A percentile compares a stretch with the other conserved stretches of the same genome.
phyloP scores from a whole-genome alignment of 2,329 filamentous ascomycete species.

The Colletotrichum agaves region DNA sequence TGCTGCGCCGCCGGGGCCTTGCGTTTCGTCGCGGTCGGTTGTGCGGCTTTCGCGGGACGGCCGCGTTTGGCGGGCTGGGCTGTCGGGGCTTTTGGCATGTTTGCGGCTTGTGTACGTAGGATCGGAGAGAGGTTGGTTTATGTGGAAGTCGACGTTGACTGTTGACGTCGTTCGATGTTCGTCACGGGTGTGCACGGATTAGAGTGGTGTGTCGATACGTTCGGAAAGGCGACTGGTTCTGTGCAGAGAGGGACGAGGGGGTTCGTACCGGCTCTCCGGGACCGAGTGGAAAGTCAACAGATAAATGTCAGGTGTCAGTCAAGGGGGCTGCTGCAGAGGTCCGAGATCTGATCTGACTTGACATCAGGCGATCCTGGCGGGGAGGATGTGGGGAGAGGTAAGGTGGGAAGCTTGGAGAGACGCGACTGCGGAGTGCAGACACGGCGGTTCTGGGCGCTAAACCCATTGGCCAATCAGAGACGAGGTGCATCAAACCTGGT shows the following conservation, averaged over 20 bases:
- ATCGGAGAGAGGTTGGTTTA: background rate
- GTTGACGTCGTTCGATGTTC: background rate
- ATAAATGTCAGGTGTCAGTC: constrained; percentile 20
- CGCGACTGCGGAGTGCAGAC: constrained; percentile 22
- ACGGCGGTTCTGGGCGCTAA: background rate
- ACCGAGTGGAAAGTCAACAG: background rate
- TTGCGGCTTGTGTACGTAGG: background rate
- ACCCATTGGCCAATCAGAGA: constrained; percentile 28
- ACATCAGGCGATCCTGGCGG: constrained; percentile 34
- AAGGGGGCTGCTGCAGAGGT: constrained; percentile 21
- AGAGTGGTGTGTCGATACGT: background rate
- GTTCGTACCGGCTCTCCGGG: background rate
- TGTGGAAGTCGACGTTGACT: too few relatives aligned
- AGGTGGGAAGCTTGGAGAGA: constrained; percentile 10
- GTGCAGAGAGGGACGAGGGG: background rate
- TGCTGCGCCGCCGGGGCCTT: constrained; percentile 45
- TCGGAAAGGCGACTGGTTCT: background rate
- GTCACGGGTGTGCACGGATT: background rate
- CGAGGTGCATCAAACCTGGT: background rate
- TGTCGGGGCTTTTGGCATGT: constrained; percentile 52
- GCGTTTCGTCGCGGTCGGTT: constrained; percentile 15
- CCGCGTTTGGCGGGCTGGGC: constrained; percentile 49
- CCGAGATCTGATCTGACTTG: constrained; percentile 33
- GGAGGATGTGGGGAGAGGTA: constrained; percentile 27
- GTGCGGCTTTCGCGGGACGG: constrained; percentile 43